phyloP scores from a whole-genome alignment of 306 rosid genomes.

The Trichosanthes truncata region DNA sequence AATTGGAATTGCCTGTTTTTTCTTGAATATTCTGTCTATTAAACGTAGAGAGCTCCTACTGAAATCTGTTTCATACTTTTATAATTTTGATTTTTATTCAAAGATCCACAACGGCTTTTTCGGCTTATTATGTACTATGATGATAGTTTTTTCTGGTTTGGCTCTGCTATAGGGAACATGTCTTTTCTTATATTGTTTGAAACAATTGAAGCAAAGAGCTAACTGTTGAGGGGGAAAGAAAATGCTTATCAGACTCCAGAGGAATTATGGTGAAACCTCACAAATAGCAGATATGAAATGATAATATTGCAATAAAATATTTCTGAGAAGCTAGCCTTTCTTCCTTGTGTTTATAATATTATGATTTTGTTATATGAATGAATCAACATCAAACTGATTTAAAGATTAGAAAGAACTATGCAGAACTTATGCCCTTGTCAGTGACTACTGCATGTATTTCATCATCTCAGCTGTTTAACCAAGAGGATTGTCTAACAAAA shows the following conservation, averaged over 20 bases:
- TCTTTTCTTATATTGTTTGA: background rate
- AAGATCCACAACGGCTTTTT: background rate
- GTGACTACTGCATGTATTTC: too few species aligned
- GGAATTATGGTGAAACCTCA: background rate
- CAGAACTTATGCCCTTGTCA: background rate
- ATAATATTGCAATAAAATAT: background rate
- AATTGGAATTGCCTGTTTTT: background rate
- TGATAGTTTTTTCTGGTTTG: background rate
- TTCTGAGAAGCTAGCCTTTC: background rate
- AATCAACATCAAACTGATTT: background rate
- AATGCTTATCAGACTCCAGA: background rate
- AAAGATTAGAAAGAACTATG: background rate
- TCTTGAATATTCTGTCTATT: background rate
- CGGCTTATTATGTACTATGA: background rate
- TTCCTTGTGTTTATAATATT: background rate
- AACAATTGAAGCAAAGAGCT: background rate
- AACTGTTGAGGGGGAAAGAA: background rate
- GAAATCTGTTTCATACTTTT: background rate
- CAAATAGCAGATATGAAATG: background rate
- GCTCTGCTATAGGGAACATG: background rate
- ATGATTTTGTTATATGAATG: background rate
- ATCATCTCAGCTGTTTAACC: too few species aligned
- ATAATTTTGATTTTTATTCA: background rate
- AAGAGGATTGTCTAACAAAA: background rate
- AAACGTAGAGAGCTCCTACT: background rate